phyloP scores from a whole-genome alignment of 148 eudicot species.

The Vaccinium vitisidaea region DNA sequence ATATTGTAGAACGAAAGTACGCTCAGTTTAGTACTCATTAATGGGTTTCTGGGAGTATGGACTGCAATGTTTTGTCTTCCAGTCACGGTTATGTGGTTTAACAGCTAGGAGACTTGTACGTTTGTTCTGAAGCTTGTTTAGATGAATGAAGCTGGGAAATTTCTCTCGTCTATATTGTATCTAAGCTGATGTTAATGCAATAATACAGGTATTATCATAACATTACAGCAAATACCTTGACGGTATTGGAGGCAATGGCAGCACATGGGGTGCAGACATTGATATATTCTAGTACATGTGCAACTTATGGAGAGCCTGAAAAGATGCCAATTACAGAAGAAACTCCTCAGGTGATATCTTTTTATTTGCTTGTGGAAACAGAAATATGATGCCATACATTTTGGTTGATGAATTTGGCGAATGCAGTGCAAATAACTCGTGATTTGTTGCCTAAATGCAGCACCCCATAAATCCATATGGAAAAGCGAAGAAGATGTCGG shows the following conservation, averaged over 20 bases:
- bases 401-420: neutral
- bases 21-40: neutral
- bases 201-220: conserved; percentile 84
- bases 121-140: neutral
- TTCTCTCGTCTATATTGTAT: neutral
- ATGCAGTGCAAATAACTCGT: neutral
- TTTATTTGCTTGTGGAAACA: neutral
- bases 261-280: conserved; percentile 68
- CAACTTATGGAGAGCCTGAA: conserved; percentile 96
- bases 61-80: neutral
- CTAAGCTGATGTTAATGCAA: too few species aligned
- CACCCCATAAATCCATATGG: conserved; percentile 95
- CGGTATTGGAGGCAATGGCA: conserved; percentile 81
- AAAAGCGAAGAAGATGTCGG: conserved; percentile 98
- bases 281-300: conserved; percentile 98
- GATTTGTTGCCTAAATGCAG: conserved; percentile 32
- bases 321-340: conserved; percentile 95
- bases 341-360: conserved; percentile 67
- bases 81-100: neutral
- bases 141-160: neutral
- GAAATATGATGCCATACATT: neutral
- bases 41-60: neutral
- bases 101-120: neutral
- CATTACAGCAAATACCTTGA: conserved; percentile 86
- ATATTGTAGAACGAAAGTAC: neutral